Evolutionary conservation across 805 yeast species (phyloP).

Genomic region (Wickerhamomyces subpelliculosus): DNA sequence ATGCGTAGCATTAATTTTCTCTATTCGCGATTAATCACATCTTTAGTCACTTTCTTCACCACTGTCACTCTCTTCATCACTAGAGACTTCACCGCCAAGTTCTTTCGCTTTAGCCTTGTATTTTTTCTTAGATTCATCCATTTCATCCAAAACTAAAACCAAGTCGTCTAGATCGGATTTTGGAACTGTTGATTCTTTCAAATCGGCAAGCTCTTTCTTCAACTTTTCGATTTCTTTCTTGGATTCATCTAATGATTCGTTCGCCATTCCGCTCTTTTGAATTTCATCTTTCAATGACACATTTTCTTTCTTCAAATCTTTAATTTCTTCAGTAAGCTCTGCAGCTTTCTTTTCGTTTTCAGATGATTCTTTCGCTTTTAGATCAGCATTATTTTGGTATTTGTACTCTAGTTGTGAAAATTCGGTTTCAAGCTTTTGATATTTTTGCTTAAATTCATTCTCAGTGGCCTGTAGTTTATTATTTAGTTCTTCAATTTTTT

Average conservation of each 20-base stretch:
- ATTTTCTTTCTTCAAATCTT: constrained; percentile 3
- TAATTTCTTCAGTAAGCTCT: constrained; percentile 1
- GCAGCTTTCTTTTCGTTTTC: constrained; percentile 1
- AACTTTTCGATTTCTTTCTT: constrained; percentile 16
- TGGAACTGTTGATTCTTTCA: constrained; percentile 28
- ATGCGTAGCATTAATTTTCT: not conserved
- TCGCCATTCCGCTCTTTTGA: not conserved
- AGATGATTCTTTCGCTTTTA: constrained; percentile 2
- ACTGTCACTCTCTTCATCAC: constrained; percentile 66
- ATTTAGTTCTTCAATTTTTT: constrained; percentile 3
- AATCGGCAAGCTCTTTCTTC: constrained; percentile 7
- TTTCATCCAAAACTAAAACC: constrained; percentile 66
- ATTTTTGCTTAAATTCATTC: no score
- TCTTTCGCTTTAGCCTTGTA: constrained; percentile 47
- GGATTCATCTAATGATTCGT: not conserved
- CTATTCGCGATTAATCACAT: constrained; percentile 4
- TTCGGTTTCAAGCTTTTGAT: no score
- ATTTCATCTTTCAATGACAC: not conserved
- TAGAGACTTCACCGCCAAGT: constrained; percentile 55
- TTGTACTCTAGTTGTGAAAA: not conserved
- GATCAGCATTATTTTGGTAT: not conserved
- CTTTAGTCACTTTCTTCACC: constrained; percentile 51
- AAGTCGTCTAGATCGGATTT: constrained; percentile 63
- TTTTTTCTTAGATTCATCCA: constrained; percentile 59
- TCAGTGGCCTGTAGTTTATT: no score